Evolutionary conservation across 2,329 filamentous ascomycete species (phyloP), one percentile per base, ranked within the genome.

Genomic region (Ophiocordyceps polyrhachis-furcata): DNA sequence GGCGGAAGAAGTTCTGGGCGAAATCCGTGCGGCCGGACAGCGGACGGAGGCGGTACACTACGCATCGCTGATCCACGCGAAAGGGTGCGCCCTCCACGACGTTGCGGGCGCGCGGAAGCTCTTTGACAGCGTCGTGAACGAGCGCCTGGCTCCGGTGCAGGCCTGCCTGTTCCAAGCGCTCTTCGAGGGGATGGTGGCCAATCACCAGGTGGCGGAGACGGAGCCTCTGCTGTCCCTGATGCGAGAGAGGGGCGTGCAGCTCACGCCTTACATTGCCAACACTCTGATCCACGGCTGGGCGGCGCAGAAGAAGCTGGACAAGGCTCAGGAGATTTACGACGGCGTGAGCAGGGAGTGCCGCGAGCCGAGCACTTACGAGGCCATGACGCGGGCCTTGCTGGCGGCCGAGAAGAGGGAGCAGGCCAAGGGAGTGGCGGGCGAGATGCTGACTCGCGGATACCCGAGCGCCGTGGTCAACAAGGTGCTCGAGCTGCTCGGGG

Each of bases 191-290:
- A 89, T 96, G 79, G 91, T 96, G 43, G 89, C 89, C 58, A 96
- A 96, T 63, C 85, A 93, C 62, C 71, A 76, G 48, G 87, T 95
- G 40, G 68, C 70, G 25, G 80, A 82, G 48, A 89, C 86, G 0
- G 79, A 88, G 55, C 62, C 76, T 1, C 63, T 94, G 8, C 74
- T 96, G 17, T 64, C 66, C 20, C 72, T 84, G 52, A 96, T 98
- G 91, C 71, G 69, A 45, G 61, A 66, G 43, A 77, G 76, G 47
- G 67, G 76, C 35, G 79, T 98, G 12, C 81, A 87, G 54, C 78
- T 96, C 69, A 96, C 91, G 2, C 83, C 91, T 0, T 98, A 98
- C 65, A 96, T 98, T 58, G 91, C 91, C 57, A 98, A 98, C 68
- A 94, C 89, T 6, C 72, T 98, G 41, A 96, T 98, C 56, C 88